phyloP scores from a whole-genome alignment of 2,329 filamentous ascomycete genomes.

The Ophiocordyceps unilateralis region DNA sequence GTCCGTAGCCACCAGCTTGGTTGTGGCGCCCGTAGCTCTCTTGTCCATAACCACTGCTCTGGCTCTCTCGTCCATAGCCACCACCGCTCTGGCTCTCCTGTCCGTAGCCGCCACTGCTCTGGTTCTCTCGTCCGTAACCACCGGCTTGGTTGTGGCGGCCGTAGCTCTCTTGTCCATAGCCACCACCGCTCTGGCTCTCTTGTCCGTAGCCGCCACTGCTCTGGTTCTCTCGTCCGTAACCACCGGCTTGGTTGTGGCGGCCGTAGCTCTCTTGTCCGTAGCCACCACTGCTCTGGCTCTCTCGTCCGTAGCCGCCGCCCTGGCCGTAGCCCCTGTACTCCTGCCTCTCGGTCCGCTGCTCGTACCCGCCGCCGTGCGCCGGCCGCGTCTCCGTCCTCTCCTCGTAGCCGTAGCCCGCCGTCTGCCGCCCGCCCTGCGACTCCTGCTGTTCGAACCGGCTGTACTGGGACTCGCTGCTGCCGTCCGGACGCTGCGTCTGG shows the following conservation, averaged over 20 bases:
- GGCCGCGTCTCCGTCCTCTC: conserved; percentile 36
- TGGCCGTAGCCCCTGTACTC: conserved; percentile 22
- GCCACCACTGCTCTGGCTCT: conserved; percentile 5
- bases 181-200: no score
- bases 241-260: conserved; percentile 3
- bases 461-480: conserved; percentile 41
- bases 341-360: conserved; percentile 37
- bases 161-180: no score
- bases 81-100: not conserved
- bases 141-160: no score
- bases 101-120: not conserved
- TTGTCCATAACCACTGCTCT: not conserved
- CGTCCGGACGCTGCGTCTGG: conserved; percentile 39
- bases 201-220: no score
- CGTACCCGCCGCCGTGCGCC: conserved; percentile 35
- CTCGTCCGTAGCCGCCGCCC: conserved; percentile 6
- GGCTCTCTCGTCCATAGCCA: not conserved
- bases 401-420: conserved; percentile 38
- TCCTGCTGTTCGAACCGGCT: conserved; percentile 42
- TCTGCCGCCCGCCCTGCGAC: conserved; percentile 17
- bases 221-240: not conserved
- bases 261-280: conserved; percentile 7
- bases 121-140: no score
- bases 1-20: not conserved
- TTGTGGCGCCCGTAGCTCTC: not conserved